Percentiles rank a stretch among this genome's conserved stretches.
These are phyloP conservation scores for Rhodamnia argentea DNA, from an alignment of 345 rosid genomes.

Conservation along the genomic window DNA sequence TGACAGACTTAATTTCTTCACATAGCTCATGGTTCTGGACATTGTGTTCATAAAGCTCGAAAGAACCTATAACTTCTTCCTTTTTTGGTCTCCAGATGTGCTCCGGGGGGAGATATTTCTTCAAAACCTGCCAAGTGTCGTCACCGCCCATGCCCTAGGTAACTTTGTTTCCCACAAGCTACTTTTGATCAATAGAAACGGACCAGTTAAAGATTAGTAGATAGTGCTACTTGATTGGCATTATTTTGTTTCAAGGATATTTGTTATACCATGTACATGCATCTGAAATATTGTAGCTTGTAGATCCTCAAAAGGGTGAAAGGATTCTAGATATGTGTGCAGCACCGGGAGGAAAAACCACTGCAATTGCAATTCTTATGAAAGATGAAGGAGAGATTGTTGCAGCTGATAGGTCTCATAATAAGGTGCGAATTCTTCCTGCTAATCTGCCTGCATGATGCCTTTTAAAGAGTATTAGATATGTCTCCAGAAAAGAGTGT, in stretches of 20 bases:
- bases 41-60: background rate
- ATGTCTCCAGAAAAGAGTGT: background rate
- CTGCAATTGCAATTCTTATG: conserved; percentile 87
- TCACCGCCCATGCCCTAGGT: conserved; percentile 91
- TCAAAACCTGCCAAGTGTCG: conserved; percentile 89
- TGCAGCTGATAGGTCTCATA: conserved; percentile 94
- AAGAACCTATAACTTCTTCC: background rate
- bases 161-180: conserved; percentile 2
- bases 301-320: conserved; percentile 97
- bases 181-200: background rate
- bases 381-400: conserved; percentile 85
- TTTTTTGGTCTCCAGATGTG: conserved; percentile 48
- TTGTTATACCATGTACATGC: background rate
- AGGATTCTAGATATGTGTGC: conserved; percentile 96
- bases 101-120: conserved; percentile 96
- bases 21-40: background rate
- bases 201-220: background rate
- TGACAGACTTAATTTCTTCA: background rate
- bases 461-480: background rate
- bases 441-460: background rate
- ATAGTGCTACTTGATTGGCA: background rate
- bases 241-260: background rate
- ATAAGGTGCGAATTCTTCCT: conserved; percentile 47
- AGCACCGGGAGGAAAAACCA: conserved; percentile 98
- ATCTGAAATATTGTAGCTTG: conserved; percentile 15